A percentile compares a stretch with the other conserved stretches of the same genome.
phyloP scores from a whole-genome alignment of 257 asterid species.

The Coffea canephora region DNA sequence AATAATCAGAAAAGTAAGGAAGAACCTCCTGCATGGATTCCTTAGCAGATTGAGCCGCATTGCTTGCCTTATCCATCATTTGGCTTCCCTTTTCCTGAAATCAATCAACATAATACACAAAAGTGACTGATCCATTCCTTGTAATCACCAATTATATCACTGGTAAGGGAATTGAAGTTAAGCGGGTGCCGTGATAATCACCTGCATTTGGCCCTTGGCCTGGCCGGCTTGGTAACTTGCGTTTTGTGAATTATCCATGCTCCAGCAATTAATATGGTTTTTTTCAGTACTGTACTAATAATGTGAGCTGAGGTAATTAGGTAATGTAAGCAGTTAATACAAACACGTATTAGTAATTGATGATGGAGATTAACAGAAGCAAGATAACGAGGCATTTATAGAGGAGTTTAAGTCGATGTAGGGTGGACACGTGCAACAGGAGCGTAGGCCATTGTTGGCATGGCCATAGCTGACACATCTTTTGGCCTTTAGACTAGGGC shows the following conservation, averaged over 20 bases:
- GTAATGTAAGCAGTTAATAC: no score
- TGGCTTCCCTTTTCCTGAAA: slow-evolving; percentile 31
- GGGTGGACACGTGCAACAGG: background rate
- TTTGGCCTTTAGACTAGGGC: background rate
- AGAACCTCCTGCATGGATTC: slow-evolving; percentile 29
- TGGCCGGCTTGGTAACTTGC: slow-evolving; percentile 35
- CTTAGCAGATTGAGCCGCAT: slow-evolving; percentile 37
- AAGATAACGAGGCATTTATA: background rate
- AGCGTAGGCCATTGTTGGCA: background rate
- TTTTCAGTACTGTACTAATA: no score
- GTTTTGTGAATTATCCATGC: slow-evolving; percentile 1
- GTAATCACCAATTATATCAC: no score
- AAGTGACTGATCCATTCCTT: no score
- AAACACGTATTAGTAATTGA: no score
- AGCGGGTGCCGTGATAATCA: background rate
- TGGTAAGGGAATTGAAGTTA: no score
- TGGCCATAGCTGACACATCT: background rate
- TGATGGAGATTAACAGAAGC: background rate
- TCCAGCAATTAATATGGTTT: no score
- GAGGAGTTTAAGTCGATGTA: background rate
- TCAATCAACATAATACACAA: background rate
- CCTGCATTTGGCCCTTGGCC: slow-evolving; percentile 39
- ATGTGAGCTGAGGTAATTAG: no score
- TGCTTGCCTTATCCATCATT: slow-evolving; percentile 12
- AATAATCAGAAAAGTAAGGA: background rate